Percentiles rank a stretch among this genome's conserved stretches.
These are phyloP conservation scores for Camillea tinctor DNA, from an alignment of 2,329 filamentous ascomycete species.

Conservation along the genomic window DNA sequence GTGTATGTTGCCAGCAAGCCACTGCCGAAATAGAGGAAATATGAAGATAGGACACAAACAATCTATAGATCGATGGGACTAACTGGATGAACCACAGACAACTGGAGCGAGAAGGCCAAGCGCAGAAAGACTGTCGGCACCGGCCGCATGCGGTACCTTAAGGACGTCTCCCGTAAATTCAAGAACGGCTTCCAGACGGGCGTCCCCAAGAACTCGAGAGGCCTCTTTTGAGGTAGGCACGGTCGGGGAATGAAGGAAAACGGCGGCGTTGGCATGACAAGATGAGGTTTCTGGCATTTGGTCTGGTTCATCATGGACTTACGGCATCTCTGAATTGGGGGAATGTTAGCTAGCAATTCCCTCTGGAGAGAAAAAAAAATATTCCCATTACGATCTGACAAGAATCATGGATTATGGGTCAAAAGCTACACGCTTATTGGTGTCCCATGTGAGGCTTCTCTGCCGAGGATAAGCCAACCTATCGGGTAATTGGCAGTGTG, in stretches of 20 bases:
- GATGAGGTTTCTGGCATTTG: slow-evolving; percentile 32
- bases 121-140: slow-evolving; percentile 98
- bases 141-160: slow-evolving; percentile 93
- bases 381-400: slow-evolving; percentile 34
- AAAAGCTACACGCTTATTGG: not conserved
- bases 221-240: slow-evolving; percentile 45
- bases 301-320: slow-evolving; percentile 34
- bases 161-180: slow-evolving; percentile 88
- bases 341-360: slow-evolving; percentile 33
- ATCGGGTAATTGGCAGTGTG: not conserved
- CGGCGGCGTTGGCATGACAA: slow-evolving; percentile 12
- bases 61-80: slow-evolving; percentile 1
- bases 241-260: not conserved
- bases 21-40: slow-evolving; percentile 19
- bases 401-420: slow-evolving; percentile 2
- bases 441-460: not conserved
- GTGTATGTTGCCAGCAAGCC: slow-evolving; percentile 67
- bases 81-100: slow-evolving; percentile 60
- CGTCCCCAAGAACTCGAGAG: slow-evolving; percentile 68
- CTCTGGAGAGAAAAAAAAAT: slow-evolving; percentile 17
- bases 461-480: not conserved
- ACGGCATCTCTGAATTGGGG: slow-evolving; percentile 26
- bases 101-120: slow-evolving; percentile 99
- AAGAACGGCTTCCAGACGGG: slow-evolving; percentile 97
- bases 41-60: not conserved